Evolutionary conservation across 495 filamentous ascomycete genomes (phyloP), one percentile per base, ranked within the genome.

Genomic region (Evansstolkia leycettana): DNA sequence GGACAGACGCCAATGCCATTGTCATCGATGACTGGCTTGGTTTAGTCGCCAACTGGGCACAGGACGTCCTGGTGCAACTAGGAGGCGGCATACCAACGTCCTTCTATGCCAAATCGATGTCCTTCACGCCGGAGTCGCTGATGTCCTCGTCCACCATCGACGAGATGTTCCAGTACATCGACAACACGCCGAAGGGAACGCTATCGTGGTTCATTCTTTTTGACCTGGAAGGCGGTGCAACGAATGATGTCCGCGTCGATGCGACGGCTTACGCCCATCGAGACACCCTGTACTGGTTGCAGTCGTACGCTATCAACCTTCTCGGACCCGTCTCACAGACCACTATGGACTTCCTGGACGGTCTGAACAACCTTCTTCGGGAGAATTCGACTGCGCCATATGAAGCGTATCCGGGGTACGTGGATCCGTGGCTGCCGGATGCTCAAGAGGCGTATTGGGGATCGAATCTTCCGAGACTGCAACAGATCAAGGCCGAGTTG

Each of bases 351-450:
- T 70, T 68, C 27, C 50, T 70, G 15, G 45, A 57, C 20, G 54
- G 62, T 2, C 48, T 80, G 14, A 67, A 75, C 35, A 38, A 58
- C 2, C 36, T 57, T 40, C 33, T 2, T 43, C 53, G 11, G 52
- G 49, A 17, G 48, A 23, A 23, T 9, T n/a, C 61, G 0, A 29
- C 44, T 2, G 51, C 39, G 6, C 34, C 34, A 18, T 50, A 54
- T 33, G 54, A 55, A 5, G 54, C 72, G 0, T 88, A 87, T 54
- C 65, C 79, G 0, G 83, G 82, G 13, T 85, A 85, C 46, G 70
- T 84, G 4, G 82, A 88, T 51, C 73, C 76, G 1, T 55, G 50
- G 3, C 42, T 82, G 37, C 47, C 45, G 16, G 39, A 70, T 24
- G 43, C 48, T 0, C 56, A 47, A 17, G 47, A 62, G 16, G 65